Conservation (phyloP, 495 filamentous ascomycete species). For the Choiromyces venosus region DNA sequence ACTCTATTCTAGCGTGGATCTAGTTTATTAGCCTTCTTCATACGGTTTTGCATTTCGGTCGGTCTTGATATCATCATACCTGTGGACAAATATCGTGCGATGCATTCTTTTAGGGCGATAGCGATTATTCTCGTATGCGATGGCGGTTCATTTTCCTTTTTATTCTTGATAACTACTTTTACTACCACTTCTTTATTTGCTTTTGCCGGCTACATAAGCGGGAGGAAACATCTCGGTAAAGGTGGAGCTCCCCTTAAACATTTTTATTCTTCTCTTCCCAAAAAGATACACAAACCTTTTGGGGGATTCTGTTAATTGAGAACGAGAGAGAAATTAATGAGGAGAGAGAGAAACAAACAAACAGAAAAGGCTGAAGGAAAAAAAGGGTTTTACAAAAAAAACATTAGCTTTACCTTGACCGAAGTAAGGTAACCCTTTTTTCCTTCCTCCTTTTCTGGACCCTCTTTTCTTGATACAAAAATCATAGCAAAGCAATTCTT, state of each 20-base stretch:
- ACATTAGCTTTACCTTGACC: not conserved
- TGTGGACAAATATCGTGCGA: constrained; percentile 1
- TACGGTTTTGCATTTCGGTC: not conserved
- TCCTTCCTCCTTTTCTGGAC: not conserved
- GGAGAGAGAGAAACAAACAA: not conserved
- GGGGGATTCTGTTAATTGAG: constrained; percentile 3
- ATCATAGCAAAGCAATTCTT: constrained; percentile 3
- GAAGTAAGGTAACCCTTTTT: not conserved
- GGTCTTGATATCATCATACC: constrained; percentile 8
- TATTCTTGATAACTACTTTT: not conserved
- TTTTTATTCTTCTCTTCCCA: constrained; percentile 2
- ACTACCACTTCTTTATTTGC: not conserved
- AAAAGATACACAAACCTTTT: constrained; percentile 1
- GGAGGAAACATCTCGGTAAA: not conserved
- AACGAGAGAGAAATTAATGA: not conserved
- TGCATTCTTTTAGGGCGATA: constrained; percentile 4
- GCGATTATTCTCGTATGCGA: constrained; percentile 4
- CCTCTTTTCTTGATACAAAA: not conserved
- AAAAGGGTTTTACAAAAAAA: not conserved
- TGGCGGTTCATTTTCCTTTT: constrained; percentile 9
- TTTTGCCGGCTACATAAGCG: not conserved
- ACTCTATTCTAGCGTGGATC: constrained; percentile 7
- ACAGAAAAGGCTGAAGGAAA: constrained; percentile 3
- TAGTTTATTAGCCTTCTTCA: constrained; percentile 8
- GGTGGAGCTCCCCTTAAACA: not conserved